Base-by-base conservation (phyloP, 2,329 filamentous ascomycete genomes). In the Orbilia quercus region DNA sequence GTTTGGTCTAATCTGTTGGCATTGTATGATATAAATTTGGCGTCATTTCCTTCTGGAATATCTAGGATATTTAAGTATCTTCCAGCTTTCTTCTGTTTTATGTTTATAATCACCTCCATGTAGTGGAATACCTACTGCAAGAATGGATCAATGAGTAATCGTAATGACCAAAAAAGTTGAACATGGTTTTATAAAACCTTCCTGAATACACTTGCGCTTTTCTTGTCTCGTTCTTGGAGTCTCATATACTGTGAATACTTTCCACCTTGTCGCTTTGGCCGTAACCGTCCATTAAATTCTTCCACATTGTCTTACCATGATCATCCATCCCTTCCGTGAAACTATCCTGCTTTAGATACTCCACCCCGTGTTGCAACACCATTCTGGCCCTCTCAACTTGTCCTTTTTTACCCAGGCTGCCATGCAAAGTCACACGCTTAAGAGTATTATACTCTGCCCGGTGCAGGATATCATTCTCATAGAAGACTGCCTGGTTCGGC, bases 391-490 rank as follows among this genome's bases (percentile, higher is more conserved):
- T 51, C 58, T 65, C 67, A 9, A 60, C 51, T 28, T 62, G 59
- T 12, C 70, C 74, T 22, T 66, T 58, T 42, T 48, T 60, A 7
- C 72, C 63, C 54, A 67, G 57, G 36, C 59, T 72, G 42, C 55
- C 73, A 36, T 75, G 73, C 14, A 75, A 44, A 12, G 73, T 75
- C 40, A 73, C 66, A 25, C 73, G 47, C 57, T 73, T 54, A 1
- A 62, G 55, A 2, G 44, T 67, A 45, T 70, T 75, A 59, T 75
- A 75, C 66, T 65, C 58, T 31, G 63, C 72, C 31, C 64, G 54
- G 45, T 72, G 67, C 23, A 76, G 40, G 12, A 76, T 76, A 48
- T 76, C 74, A 42, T 75, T 75, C 42, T 76, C 72, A 42, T 76
- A 76, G 50, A 76, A 76, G 0, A 74, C 75, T 11, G 72, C 65